Evolutionary conservation across 208 protist species (phyloP), one percentile per base, ranked within the genome.

Genomic region (Crithidia brevicula): DNA sequence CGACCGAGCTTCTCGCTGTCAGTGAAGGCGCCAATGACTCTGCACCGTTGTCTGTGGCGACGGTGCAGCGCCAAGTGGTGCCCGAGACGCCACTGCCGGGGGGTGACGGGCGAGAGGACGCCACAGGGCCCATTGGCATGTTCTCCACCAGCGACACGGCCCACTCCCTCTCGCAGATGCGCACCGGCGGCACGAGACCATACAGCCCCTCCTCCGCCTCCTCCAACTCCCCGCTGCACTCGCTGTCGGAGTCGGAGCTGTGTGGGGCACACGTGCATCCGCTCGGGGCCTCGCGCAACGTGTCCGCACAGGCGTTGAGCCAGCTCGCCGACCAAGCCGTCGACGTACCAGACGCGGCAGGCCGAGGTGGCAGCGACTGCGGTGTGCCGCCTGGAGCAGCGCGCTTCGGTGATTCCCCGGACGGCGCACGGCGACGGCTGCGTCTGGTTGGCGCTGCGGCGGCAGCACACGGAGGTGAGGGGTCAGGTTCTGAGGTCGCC

Each of bases 211-310:
- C 52, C 13, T 33, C 33, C 5, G 18, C 13, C 4, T 69, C 61
- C 5, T 63, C 53, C 16, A 28, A 47, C 27, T 75, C 60, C 5
- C 28, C 61, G 13, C 51, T 75, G 40, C 65, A 68, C 18, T 75
- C 70, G 20, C 8, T 75, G 15, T 75, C 70, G 0, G 70, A 75
- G 45, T 75, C 61, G 30, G 70, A 75, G 40, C 45, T 75, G 43
- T 51, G 33, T n/a, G 51, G 33, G n/a, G 61, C 51, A 6, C 70
- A 75, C 25, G 60, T 75, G 53, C 53, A 46, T 8, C 51, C 61
- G 10, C 58, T 64, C 40, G 52, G 53, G 18, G 36, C 25, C 16
- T 45, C 50, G 0, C 56, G 42, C 30, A 62, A 38, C 40, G n/a
- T 57, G 34, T 57, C 61, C 11, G 38, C 61, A 1, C 50, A 64